Conservation (phyloP, 1,284 basidiomycete genomes). For the Vanrija sp. region DNA sequence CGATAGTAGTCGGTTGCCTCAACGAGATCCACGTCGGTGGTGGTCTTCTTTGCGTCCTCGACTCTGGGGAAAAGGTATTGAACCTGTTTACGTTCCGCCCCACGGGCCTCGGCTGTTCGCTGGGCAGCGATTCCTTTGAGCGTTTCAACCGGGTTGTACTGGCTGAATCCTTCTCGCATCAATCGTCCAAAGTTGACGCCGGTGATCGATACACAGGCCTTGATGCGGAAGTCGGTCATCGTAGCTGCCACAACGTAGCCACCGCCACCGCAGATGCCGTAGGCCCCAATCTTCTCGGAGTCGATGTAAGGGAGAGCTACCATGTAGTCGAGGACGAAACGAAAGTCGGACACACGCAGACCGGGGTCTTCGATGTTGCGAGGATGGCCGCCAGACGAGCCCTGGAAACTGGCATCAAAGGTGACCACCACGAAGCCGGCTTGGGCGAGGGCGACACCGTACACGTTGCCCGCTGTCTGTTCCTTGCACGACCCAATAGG, state of each 20-base stretch:
- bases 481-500: conserved; percentile 10
- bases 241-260: conserved; percentile 5
- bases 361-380: conserved; percentile 7
- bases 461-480: conserved; percentile 8
- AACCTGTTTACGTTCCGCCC: not conserved
- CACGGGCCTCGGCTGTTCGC: conserved; percentile 4
- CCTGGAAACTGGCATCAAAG: conserved; percentile 10
- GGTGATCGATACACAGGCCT: conserved; percentile 4
- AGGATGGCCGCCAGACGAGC: conserved; percentile 1
- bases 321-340: conserved; percentile 8
- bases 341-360: conserved; percentile 4
- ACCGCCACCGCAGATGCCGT: conserved; percentile 8
- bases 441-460: conserved; percentile 1
- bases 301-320: conserved; percentile 4
- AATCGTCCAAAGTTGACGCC: conserved; percentile 8
- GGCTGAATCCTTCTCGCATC: conserved; percentile 1
- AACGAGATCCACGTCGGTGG: conserved; percentile 1
- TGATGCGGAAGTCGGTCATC: conserved; percentile 11
- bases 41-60: not conserved
- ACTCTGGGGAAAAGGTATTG: not conserved
- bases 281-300: conserved; percentile 5
- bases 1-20: conserved; percentile 6
- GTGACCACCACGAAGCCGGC: conserved; percentile 3
- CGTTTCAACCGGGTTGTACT: conserved; percentile 1
- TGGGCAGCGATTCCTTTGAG: not conserved